These are phyloP conservation scores for Magnaporthiopsis rhizophila DNA, from an alignment of 2,329 filamentous ascomycete species.

Conservation along the genomic window DNA sequence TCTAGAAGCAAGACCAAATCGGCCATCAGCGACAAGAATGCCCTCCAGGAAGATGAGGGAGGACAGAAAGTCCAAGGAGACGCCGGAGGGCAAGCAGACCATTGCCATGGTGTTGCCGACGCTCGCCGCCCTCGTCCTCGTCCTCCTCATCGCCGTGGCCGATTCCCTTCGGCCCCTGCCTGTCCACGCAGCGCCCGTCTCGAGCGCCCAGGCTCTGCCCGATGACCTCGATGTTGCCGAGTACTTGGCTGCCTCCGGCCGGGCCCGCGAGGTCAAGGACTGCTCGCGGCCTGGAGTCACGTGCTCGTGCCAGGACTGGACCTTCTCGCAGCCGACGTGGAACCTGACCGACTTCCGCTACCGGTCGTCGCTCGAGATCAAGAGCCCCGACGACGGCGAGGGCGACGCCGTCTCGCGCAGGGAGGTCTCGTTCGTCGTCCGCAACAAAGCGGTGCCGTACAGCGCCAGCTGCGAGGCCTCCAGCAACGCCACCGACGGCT, in stretches of 20 bases:
- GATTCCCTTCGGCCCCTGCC: too few relatives aligned
- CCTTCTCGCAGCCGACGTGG: neutral
- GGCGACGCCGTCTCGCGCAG: neutral
- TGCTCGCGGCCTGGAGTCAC: neutral
- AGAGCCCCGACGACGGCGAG: neutral
- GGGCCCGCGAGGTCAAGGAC: neutral
- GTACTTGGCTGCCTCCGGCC: neutral
- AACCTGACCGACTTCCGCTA: constrained; percentile 1
- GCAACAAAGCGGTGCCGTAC: constrained; percentile 5
- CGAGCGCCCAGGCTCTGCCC: neutral
- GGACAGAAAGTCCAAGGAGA: too few relatives aligned
- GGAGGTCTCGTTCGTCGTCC: constrained; percentile 2
- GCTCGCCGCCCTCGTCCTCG: too few relatives aligned
- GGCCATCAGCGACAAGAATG: too few relatives aligned
- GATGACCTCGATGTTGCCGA: too few relatives aligned
- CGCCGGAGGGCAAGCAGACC: too few relatives aligned
- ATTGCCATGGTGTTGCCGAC: neutral
- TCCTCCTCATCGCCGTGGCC: neutral
- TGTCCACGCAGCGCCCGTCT: too few relatives aligned
- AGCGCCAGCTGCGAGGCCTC: constrained; percentile 3
- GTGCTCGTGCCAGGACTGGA: constrained; percentile 6
- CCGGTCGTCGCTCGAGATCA: neutral
- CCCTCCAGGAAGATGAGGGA: too few relatives aligned
- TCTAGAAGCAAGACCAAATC: too few relatives aligned
- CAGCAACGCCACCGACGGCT: neutral